Evolutionary conservation across 2,329 filamentous ascomycete species (phyloP).

Genomic region (Stylonectria norvegica): DNA sequence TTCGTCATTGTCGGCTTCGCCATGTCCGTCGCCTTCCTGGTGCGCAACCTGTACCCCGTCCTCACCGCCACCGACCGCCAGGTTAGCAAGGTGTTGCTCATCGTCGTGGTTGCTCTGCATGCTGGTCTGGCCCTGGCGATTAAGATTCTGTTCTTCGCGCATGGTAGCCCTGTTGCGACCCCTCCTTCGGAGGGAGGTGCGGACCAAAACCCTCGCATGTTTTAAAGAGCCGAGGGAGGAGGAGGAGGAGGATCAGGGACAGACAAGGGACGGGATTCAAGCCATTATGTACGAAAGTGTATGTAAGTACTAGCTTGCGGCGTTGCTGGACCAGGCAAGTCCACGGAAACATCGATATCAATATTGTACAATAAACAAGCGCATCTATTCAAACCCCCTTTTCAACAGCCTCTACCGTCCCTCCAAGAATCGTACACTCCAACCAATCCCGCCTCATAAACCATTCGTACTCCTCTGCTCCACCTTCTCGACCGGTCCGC

Average conservation of each 20-base stretch:
- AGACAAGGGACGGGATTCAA: slow-evolving; percentile 3
- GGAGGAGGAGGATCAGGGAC: slow-evolving; percentile 4
- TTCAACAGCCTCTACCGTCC: neutral
- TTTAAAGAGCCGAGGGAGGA: slow-evolving; percentile 8
- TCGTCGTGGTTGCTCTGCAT: slow-evolving; percentile 81
- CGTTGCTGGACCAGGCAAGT: slow-evolving; percentile 5
- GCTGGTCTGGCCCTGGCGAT: slow-evolving; percentile 89
- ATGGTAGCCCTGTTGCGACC: slow-evolving; percentile 54
- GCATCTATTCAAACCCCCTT: slow-evolving; percentile 11
- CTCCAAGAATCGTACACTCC: too few species aligned
- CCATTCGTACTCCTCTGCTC: slow-evolving; percentile 40
- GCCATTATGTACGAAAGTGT: neutral
- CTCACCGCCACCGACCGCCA: slow-evolving; percentile 89
- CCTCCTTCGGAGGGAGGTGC: slow-evolving; percentile 33
- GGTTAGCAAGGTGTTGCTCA: slow-evolving; percentile 80
- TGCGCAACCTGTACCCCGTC: slow-evolving; percentile 86
- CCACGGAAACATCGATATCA: neutral
- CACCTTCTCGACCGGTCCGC: slow-evolving; percentile 52
- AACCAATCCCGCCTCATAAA: neutral
- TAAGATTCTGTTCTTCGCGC: slow-evolving; percentile 94
- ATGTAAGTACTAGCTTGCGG: slow-evolving; percentile 5
- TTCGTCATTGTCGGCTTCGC: slow-evolving; percentile 87
- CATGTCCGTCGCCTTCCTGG: slow-evolving; percentile 75
- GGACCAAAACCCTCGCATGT: slow-evolving; percentile 15
- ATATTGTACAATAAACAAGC: slow-evolving; percentile 23